phyloP scores from a whole-genome alignment of 1,284 basidiomycete genomes.

The Leccinum subspadiceum region DNA sequence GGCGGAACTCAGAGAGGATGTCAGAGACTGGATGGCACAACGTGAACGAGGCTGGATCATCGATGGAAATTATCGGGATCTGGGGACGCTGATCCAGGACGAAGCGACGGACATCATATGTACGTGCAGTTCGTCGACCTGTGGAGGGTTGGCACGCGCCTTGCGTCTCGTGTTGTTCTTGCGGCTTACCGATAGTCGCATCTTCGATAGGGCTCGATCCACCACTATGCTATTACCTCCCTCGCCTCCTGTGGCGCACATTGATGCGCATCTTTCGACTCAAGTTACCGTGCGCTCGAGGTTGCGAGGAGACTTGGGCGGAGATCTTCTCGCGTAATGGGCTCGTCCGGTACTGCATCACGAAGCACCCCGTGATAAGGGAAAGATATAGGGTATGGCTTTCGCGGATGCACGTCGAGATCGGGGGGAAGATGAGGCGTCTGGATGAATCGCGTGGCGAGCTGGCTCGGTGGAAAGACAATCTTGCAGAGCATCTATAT shows the following conservation, averaged over 20 bases:
- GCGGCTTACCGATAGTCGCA: neutral
- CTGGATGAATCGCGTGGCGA: constrained; percentile 44
- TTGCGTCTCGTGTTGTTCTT: neutral
- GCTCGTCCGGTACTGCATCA: constrained; percentile 58
- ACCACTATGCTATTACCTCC: constrained; percentile 57
- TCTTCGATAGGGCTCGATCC: constrained; percentile 56
- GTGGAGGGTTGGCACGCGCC: neutral
- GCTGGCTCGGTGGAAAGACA: constrained; percentile 24
- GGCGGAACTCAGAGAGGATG: constrained; percentile 39
- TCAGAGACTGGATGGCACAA: constrained; percentile 32
- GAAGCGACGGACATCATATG: constrained; percentile 59
- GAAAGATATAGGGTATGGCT: constrained; percentile 28
- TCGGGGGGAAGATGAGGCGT: constrained; percentile 42
- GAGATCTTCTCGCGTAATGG: constrained; percentile 51
- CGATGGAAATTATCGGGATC: constrained; percentile 43
- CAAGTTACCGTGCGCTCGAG: constrained; percentile 45
- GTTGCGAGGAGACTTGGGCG: constrained; percentile 46
- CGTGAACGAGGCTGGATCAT: constrained; percentile 45
- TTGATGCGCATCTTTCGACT: constrained; percentile 46
- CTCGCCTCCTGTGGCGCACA: constrained; percentile 53
- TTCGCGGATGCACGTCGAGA: constrained; percentile 28
- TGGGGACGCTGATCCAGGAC: constrained; percentile 36
- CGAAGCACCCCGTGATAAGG: constrained; percentile 36
- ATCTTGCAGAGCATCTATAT: constrained; percentile 12
- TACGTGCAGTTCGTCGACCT: constrained; percentile 32